Evolutionary conservation across 331 rosid genomes (phyloP), one percentile per base, ranked within the genome.

Genomic region (Erythrophleum ivorense): DNA sequence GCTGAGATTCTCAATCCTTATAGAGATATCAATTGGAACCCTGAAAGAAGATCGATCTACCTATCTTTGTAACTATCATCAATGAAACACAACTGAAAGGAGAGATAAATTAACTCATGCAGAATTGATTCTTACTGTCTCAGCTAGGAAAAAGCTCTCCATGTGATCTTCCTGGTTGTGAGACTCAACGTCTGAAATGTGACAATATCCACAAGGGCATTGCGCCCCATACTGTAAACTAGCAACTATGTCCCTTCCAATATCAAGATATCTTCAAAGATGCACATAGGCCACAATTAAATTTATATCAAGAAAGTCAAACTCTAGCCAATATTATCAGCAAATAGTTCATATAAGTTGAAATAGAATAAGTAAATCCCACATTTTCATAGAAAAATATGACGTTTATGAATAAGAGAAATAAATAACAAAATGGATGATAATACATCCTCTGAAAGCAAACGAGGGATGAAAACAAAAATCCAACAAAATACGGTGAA

Each of bases 131-230:
- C 92, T 87, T 85, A 93, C 98, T 2, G 98, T 95, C 89, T 95
- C 99, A 34, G 99, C 97, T 31, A 95, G 88, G 86, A 95, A 95
- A 87, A 95, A 95, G 88, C 99, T 95, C 86, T 95, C 99, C 99
- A 95, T 95, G 86, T 95, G 97, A 78, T 95, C 99, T 86, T 95
- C 98, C 80, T 95, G 94, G 76, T 81, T 86, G 88, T 95, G 99
- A 78, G 82, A 65, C 89, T 95, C 99, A 48, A 95, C 99, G 81
- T 95, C 99, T 78, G 99, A 87, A 81, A 95, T 93, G 87, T 91
- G 99, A 86, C 99, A 95, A 80, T 87, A 93, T 86, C 99, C 99
- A 80, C 99, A 95, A 71, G 98, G 79, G 80, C 99, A 93, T 82
- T 91, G 94, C 21, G 99, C 85, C 68, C 98, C 92, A 82, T 91